Base-by-base conservation (phyloP, 2,329 filamentous ascomycete genomes). In the Clarireedia monteithiana region DNA sequence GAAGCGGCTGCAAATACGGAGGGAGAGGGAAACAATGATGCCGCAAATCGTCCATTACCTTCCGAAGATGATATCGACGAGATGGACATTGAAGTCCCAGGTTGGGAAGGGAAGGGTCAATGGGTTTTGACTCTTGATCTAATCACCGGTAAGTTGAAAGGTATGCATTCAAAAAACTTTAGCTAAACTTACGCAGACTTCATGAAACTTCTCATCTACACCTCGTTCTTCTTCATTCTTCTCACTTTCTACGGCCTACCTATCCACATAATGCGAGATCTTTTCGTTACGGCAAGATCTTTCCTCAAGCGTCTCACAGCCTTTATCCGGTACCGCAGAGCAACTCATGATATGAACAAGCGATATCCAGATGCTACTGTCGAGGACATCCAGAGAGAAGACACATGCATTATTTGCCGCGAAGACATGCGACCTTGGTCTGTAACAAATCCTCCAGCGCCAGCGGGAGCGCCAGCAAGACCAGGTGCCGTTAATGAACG, bases 341-440 rank as follows among this genome's bases (percentile, higher is more conserved):
- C 94, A 2, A 91, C 95, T 3, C 82, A 87, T 63, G 90, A 97
- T 68, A 97, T 99, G 91, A 94, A 95, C 67, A 82, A 83, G 58
- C 77, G 83, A 65, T 97, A 96, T 68, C 88, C 89, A 4, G 94
- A 99, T 69, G 94, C 94, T 1, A 96, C 89, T 1, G 79, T 82
- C 2, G 89, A 95, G 62, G 92, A 99, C 62, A 82, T 99, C 24
- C 76, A 78, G 27, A 80, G 88, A 49, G 92, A 96, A 69, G 90
- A 95, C 66, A 95, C 94, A 2, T 99, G 94, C 71, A 99, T 99
- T 64, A 96, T 99, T 55, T 99, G 94, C 71, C 84, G 94, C 59
- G 94, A 99, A 70, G 89, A 95, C 62, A 99, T 99, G 94, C 82
- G 83, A 36, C 84, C 86, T 1, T 96, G 90, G 88, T 67, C 67